Conservation (phyloP, 2,329 filamentous ascomycete genomes). For the Trichoderma koningiopsis region DNA sequence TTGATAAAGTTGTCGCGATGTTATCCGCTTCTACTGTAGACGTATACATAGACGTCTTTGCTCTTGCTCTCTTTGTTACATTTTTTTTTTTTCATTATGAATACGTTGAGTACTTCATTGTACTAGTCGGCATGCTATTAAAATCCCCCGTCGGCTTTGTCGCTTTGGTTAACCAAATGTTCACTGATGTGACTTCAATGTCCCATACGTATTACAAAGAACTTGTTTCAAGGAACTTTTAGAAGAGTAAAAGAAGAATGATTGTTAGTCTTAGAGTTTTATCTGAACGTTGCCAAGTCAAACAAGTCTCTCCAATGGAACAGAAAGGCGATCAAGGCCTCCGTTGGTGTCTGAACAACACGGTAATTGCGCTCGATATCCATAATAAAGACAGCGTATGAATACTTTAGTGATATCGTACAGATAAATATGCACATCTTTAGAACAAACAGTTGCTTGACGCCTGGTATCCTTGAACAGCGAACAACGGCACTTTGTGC, state of each 20-base stretch:
- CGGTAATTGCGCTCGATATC: neutral
- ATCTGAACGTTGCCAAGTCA: neutral
- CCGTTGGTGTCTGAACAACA: neutral
- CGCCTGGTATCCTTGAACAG: neutral
- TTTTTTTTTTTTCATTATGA: neutral
- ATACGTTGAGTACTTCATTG: neutral
- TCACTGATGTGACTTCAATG: too few relatives aligned
- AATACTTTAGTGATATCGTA: neutral
- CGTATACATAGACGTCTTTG: neutral
- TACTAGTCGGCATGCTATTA: neutral
- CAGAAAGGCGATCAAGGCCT: neutral
- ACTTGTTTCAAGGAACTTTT: too few relatives aligned
- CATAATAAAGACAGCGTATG: neutral
- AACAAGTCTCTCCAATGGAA: neutral
- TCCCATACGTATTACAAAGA: too few relatives aligned
- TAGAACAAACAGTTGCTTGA: neutral
- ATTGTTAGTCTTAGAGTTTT: neutral
- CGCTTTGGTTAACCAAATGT: too few relatives aligned
- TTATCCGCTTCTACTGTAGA: neutral
- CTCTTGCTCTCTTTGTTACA: neutral
- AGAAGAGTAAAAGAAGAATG: neutral
- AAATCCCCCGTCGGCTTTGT: too few relatives aligned
- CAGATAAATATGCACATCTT: neutral
- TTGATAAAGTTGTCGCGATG: neutral
- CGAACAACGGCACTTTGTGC: neutral